Percentiles rank a stretch among this genome's conserved stretches.
phyloP scores from a whole-genome alignment of 2,329 filamentous ascomycete species.

The Aspergillus brunneoviolaceus region DNA sequence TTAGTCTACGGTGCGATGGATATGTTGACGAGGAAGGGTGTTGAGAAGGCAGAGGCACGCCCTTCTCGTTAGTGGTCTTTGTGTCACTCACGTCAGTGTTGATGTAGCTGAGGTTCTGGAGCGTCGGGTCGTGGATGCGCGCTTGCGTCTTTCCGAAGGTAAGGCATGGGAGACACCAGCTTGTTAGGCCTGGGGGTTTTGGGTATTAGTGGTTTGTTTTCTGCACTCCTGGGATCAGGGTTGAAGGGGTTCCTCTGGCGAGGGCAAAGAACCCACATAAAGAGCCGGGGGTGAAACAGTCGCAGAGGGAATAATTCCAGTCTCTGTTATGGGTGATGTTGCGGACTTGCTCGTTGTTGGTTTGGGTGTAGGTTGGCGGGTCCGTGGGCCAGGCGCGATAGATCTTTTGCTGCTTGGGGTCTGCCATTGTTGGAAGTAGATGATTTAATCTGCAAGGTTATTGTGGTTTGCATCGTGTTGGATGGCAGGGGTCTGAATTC shows the following conservation, averaged over 20 bases:
- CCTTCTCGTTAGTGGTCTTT: background rate
- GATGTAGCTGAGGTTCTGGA: slow-evolving; percentile 11
- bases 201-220: background rate
- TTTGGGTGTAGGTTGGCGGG: slow-evolving; percentile 9
- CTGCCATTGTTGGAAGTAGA: background rate
- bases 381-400: slow-evolving; percentile 11
- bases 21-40: too few relatives aligned
- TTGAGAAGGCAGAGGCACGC: background rate
- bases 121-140: slow-evolving; percentile 7
- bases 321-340: slow-evolving; percentile 9
- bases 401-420: slow-evolving; percentile 5
- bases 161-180: slow-evolving; percentile 20
- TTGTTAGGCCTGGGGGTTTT: slow-evolving; percentile 10
- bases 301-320: slow-evolving; percentile 21
- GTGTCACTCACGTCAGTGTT: slow-evolving; percentile 9
- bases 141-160: slow-evolving; percentile 21
- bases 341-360: background rate
- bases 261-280: slow-evolving; percentile 14
- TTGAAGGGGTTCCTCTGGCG: too few relatives aligned
- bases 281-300: slow-evolving; percentile 16
- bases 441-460: background rate
- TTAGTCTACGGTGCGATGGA: too few relatives aligned
- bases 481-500: too few relatives aligned
- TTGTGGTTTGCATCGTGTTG: too few relatives aligned
- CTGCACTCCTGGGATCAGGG: background rate